Conservation (phyloP, 2,329 filamentous ascomycete species). For the Alternaria sp. region DNA sequence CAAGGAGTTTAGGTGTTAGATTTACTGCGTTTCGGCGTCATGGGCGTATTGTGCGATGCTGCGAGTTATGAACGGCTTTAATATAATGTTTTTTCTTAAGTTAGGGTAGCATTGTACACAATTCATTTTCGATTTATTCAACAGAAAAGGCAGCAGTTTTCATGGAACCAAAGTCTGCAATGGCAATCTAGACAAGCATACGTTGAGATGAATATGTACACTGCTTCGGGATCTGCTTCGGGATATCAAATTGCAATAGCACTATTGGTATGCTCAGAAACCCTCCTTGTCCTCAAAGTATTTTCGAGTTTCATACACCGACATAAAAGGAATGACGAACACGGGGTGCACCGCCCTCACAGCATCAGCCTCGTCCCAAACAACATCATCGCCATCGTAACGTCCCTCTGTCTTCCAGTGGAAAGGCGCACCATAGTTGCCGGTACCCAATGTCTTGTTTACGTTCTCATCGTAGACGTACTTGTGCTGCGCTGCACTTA, state of each 20-base stretch:
- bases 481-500: constrained; percentile 80
- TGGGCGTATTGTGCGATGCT: neutral
- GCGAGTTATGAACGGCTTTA: no score
- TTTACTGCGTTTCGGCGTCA: neutral
- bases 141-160: neutral
- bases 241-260: neutral
- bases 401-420: constrained; percentile 57
- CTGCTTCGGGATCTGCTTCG: no score
- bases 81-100: neutral
- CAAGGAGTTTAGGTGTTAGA: neutral
- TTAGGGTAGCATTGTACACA: neutral
- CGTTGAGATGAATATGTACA: neutral
- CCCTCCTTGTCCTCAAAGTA: constrained; percentile 70
- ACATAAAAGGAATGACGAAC: constrained; percentile 79
- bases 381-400: constrained; percentile 62
- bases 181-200: neutral
- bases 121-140: neutral
- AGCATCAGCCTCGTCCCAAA: constrained; percentile 73
- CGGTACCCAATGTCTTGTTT: constrained; percentile 38
- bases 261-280: neutral
- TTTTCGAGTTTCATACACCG: constrained; percentile 69
- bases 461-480: constrained; percentile 58
- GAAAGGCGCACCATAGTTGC: constrained; percentile 52
- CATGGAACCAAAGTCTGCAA: neutral
- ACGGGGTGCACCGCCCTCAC: constrained; percentile 80